Evolutionary conservation across 2,329 filamentous ascomycete species (phyloP), one percentile per base, ranked within the genome.

Genomic region (Pestalotiopsis sp.): DNA sequence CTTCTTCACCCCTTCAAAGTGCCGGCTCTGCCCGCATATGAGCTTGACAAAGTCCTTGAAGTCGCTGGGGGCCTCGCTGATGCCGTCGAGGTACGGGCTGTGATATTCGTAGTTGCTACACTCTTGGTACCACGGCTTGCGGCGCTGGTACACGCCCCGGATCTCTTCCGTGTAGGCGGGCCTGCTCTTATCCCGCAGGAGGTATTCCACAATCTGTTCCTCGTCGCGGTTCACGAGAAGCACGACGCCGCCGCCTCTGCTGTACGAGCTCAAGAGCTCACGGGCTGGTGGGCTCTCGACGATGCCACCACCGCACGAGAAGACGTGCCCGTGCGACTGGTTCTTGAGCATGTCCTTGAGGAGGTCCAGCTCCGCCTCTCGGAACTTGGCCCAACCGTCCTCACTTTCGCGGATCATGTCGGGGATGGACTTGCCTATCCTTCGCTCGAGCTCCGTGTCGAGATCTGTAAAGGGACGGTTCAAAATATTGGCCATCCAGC

Each of bases 41-140:
- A 91, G 84, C 52, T 85, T 85, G 62, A 95, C 79, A 77, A 97
- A 95, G 61, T 90, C 88, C 20, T 84, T 83, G 74, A 97, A 96
- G 75, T 95, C 92, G 61, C 88, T 82, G 48, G 91, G 84, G 35
- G 87, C 71, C 68, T 81, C 76, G n/a, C 75, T 78, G 22, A 85
- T 75, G 11, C 77, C 78, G 58, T 84, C 81, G 1, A 80, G 73
- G 71, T 88, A 89, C 64, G 94, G 93, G 78, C 93, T 97, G 82
- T 95, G 92, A 82, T 97, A 98, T 73, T 97, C 90, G 74, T 94
- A 91, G 77, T 97, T 99, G 83, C 94, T 98, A 84, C 96, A 98
- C 78, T 95, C 89, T 67, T 93, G 86, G 79, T 94, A 98, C 90
- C 93, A 97, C 3, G 91, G 92, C 78, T 94, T 96, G 48, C 96